Evolutionary conservation across 441 rosid species (phyloP), one percentile per base, ranked within the genome.

Genomic region (Populus trichocarpa): DNA sequence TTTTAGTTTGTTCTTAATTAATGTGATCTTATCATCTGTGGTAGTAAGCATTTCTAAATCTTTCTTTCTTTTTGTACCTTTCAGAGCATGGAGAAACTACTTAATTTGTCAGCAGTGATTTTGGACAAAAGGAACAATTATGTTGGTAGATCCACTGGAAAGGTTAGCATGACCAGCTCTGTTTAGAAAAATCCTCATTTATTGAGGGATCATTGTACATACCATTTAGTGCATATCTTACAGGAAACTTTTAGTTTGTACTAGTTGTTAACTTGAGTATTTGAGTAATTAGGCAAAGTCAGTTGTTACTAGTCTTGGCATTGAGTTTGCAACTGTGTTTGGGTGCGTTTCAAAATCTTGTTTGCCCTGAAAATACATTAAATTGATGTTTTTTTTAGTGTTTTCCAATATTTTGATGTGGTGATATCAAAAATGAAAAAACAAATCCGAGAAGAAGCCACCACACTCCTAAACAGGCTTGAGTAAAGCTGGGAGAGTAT

Each of bases 31-130:
- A 11, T 26, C 2, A 7, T 59, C 25, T 40, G 42, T 9, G 71
- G 32, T 53, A 11, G 25, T 40, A 38, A 67, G 70, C 23, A 25
- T 53, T 59, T 69, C 70, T 69, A 30, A 20, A 30, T 30, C 32
- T 57, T 30, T 36, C 74, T 30, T 69, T 28, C 68, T 38, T 78
- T 74, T 68, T 83, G 71, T 20, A 70, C 20, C 66, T 53, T 72
- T 83, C 81, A 91, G 96, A 86, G 91, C 84, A 81, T 88, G 89
- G 83, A 80, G 36, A 86, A 81, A 77, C 88, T 90, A 20, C 80
- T 88, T 79, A 84, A 86, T 81, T 32, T 25, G 22, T 85, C 90
- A 46, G 78, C 80, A 10, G 67, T 53, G 35, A 66, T 14, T 71
- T 71, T 69, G 66, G 85, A 80, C 6, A 77, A 72, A 77, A 78